Percentiles rank a stretch among this genome's conserved stretches.
Evolutionary conservation across 192 early-diverging fungal species (phyloP).

Genomic region (Pilobolus umbonatus): DNA sequence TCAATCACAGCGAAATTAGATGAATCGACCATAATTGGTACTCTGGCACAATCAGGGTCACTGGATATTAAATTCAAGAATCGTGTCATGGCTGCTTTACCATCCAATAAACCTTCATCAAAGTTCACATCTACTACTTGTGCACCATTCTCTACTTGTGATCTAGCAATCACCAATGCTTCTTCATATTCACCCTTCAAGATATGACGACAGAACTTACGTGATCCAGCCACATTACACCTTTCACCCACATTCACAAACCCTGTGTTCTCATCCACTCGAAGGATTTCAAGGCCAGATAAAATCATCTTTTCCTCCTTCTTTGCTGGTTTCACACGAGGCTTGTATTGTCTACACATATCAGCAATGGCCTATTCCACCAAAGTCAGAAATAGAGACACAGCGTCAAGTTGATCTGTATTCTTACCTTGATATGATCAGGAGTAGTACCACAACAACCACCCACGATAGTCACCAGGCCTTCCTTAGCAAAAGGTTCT

Average conservation of each 20-base stretch:
- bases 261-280: conserved; percentile 74
- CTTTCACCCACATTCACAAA: conserved; percentile 97
- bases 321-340: conserved; percentile 67
- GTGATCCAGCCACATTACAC: conserved; percentile 95
- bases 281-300: conserved; percentile 82
- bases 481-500: conserved; percentile 82
- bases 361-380: conserved; percentile 65
- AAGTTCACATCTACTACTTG: conserved; percentile 96
- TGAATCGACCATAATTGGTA: conserved; percentile 93
- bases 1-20: conserved; percentile 97
- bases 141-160: conserved; percentile 93
- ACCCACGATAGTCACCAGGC: conserved; percentile 93
- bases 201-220: conserved; percentile 91
- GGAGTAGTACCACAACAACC: conserved; percentile 98
- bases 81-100: conserved; percentile 87
- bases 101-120: conserved; percentile 96
- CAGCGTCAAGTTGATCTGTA: background rate
- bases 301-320: conserved; percentile 69
- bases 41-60: conserved; percentile 84
- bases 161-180: conserved; percentile 85
- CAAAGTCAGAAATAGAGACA: background rate
- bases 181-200: conserved; percentile 92
- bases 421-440: conserved; percentile 77
- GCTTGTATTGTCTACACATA: conserved; percentile 65
- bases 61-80: conserved; percentile 93